Conservation (phyloP, 2,329 filamentous ascomycete genomes). For the Alternaria brassicae region DNA sequence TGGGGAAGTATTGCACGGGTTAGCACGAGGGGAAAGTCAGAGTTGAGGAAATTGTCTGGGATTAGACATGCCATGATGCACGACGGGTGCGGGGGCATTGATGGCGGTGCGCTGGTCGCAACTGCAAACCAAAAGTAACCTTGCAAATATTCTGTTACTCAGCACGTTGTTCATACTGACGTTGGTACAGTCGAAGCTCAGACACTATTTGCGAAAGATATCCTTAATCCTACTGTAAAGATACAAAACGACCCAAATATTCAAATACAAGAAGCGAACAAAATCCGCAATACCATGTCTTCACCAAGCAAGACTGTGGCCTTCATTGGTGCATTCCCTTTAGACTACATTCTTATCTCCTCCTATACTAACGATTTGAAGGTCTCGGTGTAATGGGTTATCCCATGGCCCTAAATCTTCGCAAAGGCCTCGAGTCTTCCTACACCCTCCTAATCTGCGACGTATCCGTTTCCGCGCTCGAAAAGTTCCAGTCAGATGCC, state of each 20-base stretch:
- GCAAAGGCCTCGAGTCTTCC: slow-evolving; percentile 43
- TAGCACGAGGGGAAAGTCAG: background rate
- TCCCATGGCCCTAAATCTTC: slow-evolving; percentile 53
- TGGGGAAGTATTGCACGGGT: background rate
- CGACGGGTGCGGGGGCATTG: background rate
- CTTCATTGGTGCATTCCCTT: slow-evolving; percentile 28
- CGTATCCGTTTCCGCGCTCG: slow-evolving; percentile 48
- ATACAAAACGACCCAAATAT: no score
- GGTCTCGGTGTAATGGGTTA: slow-evolving; percentile 55
- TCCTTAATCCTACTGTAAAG: background rate
- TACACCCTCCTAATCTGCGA: slow-evolving; percentile 50
- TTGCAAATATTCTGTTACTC: background rate
- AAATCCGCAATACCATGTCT: slow-evolving; percentile 17
- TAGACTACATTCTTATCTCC: background rate
- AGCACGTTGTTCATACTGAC: background rate
- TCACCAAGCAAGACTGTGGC: slow-evolving; percentile 30
- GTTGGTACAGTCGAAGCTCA: background rate
- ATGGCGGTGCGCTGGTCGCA: background rate
- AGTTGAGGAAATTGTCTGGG: background rate
- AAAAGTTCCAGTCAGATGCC: slow-evolving; percentile 49
- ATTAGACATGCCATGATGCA: background rate
- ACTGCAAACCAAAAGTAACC: background rate
- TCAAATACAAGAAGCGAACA: background rate
- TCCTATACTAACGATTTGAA: slow-evolving; percentile 10
- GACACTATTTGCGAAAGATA: background rate